Base-by-base conservation (phyloP, 225 moss, liverwort and hornwort species). In the Marchantia paleacea region DNA sequence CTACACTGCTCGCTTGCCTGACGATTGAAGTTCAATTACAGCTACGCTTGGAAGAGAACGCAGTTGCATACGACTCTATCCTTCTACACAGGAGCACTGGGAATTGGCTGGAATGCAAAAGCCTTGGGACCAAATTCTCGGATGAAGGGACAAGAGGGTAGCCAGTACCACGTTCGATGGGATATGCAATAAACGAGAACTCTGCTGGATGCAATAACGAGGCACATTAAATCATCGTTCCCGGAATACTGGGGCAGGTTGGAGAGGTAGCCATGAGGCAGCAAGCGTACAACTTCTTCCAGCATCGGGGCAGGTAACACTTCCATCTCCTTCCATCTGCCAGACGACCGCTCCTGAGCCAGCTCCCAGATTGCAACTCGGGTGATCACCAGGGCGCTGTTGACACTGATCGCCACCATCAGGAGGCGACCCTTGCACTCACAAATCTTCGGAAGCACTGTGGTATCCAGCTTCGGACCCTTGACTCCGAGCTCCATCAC, bases 181-280 rank as follows among this genome's bases (percentile, higher is more conserved):
- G 70, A 70, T 13, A 70, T 70, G 48, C 70, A 70, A 29, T 69
- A 47, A 69, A 72, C 51, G 22, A 47, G 72, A 49, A n/a, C 50
- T 16, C 50, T 72, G 67, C 67, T 28, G 67, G 67, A 67, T 28
- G 67, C 67, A 24, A 67, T 28, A 1, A 67, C 67, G 22, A 72
- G 50, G 51, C 72, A 72, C 20, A 72, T 50, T 8, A 72, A 50
- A 24, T 72, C 72, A n/a, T 72, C 72, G 51, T 51, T 72, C 49
- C 72, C 72, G 16, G 72, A 72, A 24, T 72, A 72, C n/a, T 72
- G 72, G 11, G 72, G 72, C 51, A 72, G 51, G 72, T 72, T 72
- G 22, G 72, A 72, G 72, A 72, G 72, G 51, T 50, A 72, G 51
- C 49, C 72, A 49, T 72, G 72, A n/a, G 72, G 72, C 72, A 72